phyloP scores from a whole-genome alignment of 371 early-diverging fungal genomes.

The Zopfochytrium polystomum region DNA sequence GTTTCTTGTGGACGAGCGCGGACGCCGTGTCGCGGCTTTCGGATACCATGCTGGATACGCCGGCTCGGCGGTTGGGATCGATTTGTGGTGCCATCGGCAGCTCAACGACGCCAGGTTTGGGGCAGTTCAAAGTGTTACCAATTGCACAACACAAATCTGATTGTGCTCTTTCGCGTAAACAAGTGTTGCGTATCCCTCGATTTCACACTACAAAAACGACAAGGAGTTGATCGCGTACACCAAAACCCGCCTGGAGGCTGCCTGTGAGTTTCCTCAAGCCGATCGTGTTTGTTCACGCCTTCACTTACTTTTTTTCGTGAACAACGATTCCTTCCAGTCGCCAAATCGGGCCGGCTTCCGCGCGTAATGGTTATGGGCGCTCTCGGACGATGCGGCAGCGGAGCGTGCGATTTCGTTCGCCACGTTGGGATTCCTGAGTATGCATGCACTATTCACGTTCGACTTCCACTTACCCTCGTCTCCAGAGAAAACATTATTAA shows the following conservation, averaged over 20 bases:
- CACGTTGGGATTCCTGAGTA: conserved; percentile 81
- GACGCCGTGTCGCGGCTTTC: conserved; percentile 94
- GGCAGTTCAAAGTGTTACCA: too few species aligned
- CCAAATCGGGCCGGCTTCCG: conserved; percentile 64
- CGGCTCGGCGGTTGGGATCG: conserved; percentile 87
- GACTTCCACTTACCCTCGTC: not conserved
- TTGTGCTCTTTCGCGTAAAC: conserved; percentile 2
- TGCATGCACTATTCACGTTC: conserved; percentile 13
- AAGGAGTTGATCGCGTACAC: conserved; percentile 69
- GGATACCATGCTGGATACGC: conserved; percentile 97
- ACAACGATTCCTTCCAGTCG: too few species aligned
- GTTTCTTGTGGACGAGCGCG: conserved; percentile 77
- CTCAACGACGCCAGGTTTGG: conserved; percentile 9
- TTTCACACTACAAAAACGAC: conserved; percentile 84
- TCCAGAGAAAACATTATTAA: conserved; percentile 71
- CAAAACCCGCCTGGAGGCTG: conserved; percentile 65
- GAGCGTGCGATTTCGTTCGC: conserved; percentile 81
- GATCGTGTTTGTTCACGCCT: too few species aligned
- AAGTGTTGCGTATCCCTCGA: conserved; percentile 55
- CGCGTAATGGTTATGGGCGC: conserved; percentile 96
- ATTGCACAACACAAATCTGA: too few species aligned
- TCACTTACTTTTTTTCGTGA: too few species aligned
- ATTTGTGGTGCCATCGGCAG: conserved; percentile 85
- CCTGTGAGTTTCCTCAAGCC: conserved; percentile 55
- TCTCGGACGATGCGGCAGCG: conserved; percentile 91